A percentile compares a stretch with the other conserved stretches of the same genome.
These are phyloP conservation scores for Mortierella sp. DNA, from an alignment of 371 early-diverging fungal genomes.

Conservation along the genomic window DNA sequence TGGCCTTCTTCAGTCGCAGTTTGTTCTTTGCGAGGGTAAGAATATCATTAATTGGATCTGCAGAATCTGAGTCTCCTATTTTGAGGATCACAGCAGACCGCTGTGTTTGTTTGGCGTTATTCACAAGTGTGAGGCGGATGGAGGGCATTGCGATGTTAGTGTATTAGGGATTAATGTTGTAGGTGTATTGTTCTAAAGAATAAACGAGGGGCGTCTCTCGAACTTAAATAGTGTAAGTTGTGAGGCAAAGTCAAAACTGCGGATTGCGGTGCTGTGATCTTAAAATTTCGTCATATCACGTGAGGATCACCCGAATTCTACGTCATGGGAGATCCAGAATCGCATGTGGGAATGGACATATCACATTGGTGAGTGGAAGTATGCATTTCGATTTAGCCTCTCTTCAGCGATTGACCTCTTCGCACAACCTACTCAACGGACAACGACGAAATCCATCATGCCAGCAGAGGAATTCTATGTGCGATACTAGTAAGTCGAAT, in stretches of 20 bases:
- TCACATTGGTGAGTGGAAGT: background rate
- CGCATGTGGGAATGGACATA: background rate
- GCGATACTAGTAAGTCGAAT: conserved; percentile 82
- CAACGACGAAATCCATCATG: conserved; percentile 30
- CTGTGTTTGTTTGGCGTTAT: conserved; percentile 61
- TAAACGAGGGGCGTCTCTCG: background rate
- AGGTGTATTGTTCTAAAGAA: background rate
- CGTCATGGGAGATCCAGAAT: background rate
- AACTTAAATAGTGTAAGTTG: too few species aligned
- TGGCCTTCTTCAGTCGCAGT: conserved; percentile 60
- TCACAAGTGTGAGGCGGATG: conserved; percentile 56
- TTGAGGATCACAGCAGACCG: conserved; percentile 56
- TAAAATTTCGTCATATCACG: background rate
- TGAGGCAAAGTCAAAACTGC: conserved; percentile 7
- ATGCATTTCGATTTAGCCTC: background rate
- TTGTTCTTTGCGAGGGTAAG: conserved; percentile 60
- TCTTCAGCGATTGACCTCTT: background rate
- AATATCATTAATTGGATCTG: conserved; percentile 30
- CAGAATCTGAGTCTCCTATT: conserved; percentile 12
- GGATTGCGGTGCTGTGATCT: background rate
- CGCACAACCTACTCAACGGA: background rate
- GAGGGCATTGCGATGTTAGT: conserved; percentile 33
- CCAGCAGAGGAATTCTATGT: conserved; percentile 81
- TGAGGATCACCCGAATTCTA: background rate
- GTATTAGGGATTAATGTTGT: background rate